Conservation (phyloP, 1,139 yeast species). For the Magnusiomyces suaveolens region DNA sequence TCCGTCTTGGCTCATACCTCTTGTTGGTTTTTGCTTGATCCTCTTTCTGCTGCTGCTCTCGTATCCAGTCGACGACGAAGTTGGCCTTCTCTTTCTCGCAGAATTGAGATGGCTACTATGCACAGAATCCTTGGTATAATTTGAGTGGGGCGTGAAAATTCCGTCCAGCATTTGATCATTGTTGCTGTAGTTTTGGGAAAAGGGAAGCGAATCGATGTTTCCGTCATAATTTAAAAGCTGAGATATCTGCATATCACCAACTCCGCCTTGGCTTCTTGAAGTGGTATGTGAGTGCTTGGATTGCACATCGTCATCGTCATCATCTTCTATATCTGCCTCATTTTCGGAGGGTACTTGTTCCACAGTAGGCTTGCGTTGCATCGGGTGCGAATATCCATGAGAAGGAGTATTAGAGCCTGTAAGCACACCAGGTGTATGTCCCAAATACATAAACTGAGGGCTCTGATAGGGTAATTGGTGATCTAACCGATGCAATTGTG, state of each 20-base stretch:
- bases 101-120: background rate
- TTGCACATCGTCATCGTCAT: slow-evolving; percentile 6
- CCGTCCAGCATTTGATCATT: slow-evolving; percentile 1
- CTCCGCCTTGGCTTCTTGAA: background rate
- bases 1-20: slow-evolving; percentile 3
- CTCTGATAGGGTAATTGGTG: background rate
- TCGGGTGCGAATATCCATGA: background rate
- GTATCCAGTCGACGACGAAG: slow-evolving; percentile 1
- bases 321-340: slow-evolving; percentile 1
- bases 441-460: background rate
- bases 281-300: slow-evolving; percentile 3
- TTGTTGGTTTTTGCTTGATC: background rate
- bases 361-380: background rate
- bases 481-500: background rate
- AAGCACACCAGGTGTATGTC: background rate
- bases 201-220: background rate
- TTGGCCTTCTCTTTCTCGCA: background rate
- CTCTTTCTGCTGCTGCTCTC: slow-evolving; percentile 2
- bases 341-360: background rate
- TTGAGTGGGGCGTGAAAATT: background rate
- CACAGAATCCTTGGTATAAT: background rate
- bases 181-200: background rate
- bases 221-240: slow-evolving; percentile 3
- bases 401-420: background rate
- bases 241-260: background rate